A percentile compares a stretch with the other conserved stretches of the same genome.
These are phyloP conservation scores for Panus rudis DNA, from an alignment of 768 basidiomycete species.

Conservation along the genomic window DNA sequence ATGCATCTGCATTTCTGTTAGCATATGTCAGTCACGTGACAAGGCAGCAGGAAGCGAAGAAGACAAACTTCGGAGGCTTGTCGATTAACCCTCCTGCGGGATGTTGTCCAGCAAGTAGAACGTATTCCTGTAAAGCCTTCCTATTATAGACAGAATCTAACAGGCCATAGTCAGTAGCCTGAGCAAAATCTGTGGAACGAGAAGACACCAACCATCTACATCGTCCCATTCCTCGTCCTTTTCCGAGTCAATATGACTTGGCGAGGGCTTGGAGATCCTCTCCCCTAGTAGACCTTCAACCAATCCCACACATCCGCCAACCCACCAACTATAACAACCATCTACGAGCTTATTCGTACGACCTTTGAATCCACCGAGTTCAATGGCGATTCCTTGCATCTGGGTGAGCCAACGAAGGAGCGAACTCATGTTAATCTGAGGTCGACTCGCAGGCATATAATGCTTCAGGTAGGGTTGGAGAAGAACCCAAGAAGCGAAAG, in stretches of 20 bases:
- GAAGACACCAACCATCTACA: constrained; percentile 55
- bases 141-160: constrained; percentile 50
- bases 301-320: constrained; percentile 79
- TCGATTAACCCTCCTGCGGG: constrained; percentile 84
- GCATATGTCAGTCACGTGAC: not conserved
- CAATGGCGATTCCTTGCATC: constrained; percentile 78
- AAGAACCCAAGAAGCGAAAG: constrained; percentile 78
- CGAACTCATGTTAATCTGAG: constrained; percentile 47
- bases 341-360: constrained; percentile 98
- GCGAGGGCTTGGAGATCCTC: constrained; percentile 21
- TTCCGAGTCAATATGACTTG: constrained; percentile 53
- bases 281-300: constrained; percentile 51
- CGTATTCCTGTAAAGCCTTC: constrained; percentile 77
- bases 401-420: constrained; percentile 76
- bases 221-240: constrained; percentile 59
- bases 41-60: not conserved
- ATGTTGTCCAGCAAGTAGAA: constrained; percentile 81
- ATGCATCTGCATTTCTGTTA: constrained; percentile 77
- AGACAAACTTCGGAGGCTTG: constrained; percentile 85
- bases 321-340: constrained; percentile 99
- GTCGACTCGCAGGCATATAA: constrained; percentile 14
- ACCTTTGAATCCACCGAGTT: constrained; percentile 89
- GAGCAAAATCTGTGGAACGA: not conserved
- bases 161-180: not conserved
- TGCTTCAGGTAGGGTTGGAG: constrained; percentile 48